Evolutionary conservation across 805 yeast genomes (phyloP), one percentile per base, ranked within the genome.

Genomic region (Myxozyma neglecta): DNA sequence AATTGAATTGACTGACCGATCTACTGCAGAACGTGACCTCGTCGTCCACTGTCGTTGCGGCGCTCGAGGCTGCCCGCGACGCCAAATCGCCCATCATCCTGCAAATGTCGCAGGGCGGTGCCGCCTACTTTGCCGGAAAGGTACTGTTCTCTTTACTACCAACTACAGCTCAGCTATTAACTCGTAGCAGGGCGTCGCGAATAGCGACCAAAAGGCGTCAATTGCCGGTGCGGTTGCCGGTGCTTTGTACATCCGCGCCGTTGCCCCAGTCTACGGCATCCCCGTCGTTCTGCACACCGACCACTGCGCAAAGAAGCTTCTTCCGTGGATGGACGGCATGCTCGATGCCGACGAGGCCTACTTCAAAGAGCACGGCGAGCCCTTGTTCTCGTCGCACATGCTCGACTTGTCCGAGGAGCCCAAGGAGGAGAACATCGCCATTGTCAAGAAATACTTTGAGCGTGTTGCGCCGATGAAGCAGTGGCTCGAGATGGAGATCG

Each of bases 401-500:
- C 85, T 94, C 78, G 99, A 94, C 80, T 81, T 94, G 73, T 90
- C 97, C 62, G 99, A 94, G 83, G 98, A 94, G 84, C 71, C 89
- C 68, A 97, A 94, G 78, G 96, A 90, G 69, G 96, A 89, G 82
- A 94, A 94, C 89, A 93, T 94, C 73, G 86, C 85, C 68, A 88
- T 89, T 69, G 92, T 97, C 85, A 96, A 80, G 79, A 87, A 90
- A 81, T 94, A 94, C 86, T 93, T 94, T 82, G 83, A 83, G 79
- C 90, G 96, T 81, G 90, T 90, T 86, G 81, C 96, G 78, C 90
- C 89, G 82, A 83, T 93, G 85, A 83, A 85, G 81, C 98, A 93
- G 83, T 94, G 94, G 94, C 86, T 94, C 77, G 99, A 94, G 85
- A 94, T 94, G 99, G 99, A 94, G 85, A 94, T 94, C 77, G 99